A percentile compares a stretch with the other conserved stretches of the same genome.
Evolutionary conservation across 2,329 filamentous ascomycete species (phyloP).

Genomic region (Exophiala sp.): DNA sequence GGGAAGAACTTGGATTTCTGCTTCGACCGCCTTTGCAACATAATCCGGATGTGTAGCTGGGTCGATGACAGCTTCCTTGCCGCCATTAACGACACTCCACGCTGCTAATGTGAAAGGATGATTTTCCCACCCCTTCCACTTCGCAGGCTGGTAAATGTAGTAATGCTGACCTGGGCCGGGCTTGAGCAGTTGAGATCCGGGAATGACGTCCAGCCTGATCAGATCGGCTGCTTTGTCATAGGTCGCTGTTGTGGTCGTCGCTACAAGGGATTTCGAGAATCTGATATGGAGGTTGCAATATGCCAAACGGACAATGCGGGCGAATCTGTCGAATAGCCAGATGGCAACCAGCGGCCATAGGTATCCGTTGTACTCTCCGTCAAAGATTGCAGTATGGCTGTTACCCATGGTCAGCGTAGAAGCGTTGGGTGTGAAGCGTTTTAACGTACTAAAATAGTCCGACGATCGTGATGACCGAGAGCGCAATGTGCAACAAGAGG

Average conservation of each 20-base stretch:
- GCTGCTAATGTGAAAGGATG: constrained; percentile 47
- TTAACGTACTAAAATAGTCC: constrained; percentile 45
- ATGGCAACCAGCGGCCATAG: constrained; percentile 47
- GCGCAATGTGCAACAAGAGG: constrained; percentile 36
- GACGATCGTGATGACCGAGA: constrained; percentile 39
- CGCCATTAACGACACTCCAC: constrained; percentile 19
- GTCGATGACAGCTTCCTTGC: constrained; percentile 15
- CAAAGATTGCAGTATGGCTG: constrained; percentile 47
- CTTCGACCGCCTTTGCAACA: constrained; percentile 21
- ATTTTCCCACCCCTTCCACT: constrained; percentile 45
- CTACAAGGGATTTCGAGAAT: constrained; percentile 29
- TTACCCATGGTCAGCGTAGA: constrained; percentile 2
- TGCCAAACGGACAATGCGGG: constrained; percentile 41
- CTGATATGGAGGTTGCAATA: constrained; percentile 42
- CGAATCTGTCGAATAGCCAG: constrained; percentile 45
- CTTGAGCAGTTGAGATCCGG: constrained; percentile 32
- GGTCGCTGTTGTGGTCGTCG: constrained; percentile 37
- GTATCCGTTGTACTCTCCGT: constrained; percentile 45
- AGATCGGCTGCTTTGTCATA: constrained; percentile 44
- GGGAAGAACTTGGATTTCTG: constrained; percentile 2
- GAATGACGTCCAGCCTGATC: constrained; percentile 43
- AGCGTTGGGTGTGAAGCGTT: background rate
- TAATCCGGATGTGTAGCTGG: background rate
- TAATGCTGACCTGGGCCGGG: constrained; percentile 47
- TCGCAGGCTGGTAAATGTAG: constrained; percentile 45